These are phyloP conservation scores for Coniochaeta pulveracea DNA, from an alignment of 2,329 filamentous ascomycete genomes.

Conservation along the genomic window DNA sequence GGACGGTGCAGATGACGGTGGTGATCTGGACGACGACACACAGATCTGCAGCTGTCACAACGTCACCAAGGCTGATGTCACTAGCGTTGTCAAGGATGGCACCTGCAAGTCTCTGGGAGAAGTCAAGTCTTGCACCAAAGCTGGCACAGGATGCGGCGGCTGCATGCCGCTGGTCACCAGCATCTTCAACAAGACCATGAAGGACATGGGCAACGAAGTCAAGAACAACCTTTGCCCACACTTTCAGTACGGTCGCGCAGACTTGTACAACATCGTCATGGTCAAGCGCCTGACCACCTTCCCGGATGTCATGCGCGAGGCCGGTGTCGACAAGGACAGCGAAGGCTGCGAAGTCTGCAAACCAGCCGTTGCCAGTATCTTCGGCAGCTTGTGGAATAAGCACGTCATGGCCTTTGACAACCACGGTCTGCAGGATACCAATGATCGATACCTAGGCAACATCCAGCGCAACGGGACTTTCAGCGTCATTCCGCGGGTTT, in stretches of 20 bases:
- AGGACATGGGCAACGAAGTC: conserved; percentile 74
- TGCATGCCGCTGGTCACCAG: conserved; percentile 81
- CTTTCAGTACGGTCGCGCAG: conserved; percentile 72
- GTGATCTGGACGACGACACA: conserved; percentile 72
- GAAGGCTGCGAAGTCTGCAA: conserved; percentile 82
- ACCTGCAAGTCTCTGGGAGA: conserved; percentile 72
- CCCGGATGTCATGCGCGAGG: conserved; percentile 64
- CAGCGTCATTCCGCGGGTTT: conserved; percentile 73
- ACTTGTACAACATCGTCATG: conserved; percentile 83
- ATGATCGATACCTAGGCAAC: conserved; percentile 79
- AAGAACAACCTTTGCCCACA: conserved; percentile 79
- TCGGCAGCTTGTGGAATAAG: conserved; percentile 72
- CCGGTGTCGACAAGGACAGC: conserved; percentile 60
- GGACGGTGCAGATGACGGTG: conserved; percentile 60
- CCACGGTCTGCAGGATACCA: conserved; percentile 78
- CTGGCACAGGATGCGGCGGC: conserved; percentile 80
- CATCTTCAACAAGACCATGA: conserved; percentile 86
- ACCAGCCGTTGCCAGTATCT: conserved; percentile 68
- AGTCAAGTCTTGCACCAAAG: conserved; percentile 83
- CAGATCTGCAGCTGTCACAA: conserved; percentile 94
- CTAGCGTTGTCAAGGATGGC: conserved; percentile 61
- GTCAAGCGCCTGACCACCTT: conserved; percentile 69
- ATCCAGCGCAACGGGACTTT: conserved; percentile 89
- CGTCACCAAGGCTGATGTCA: conserved; percentile 74
- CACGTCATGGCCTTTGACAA: conserved; percentile 61